Conservation (phyloP, 2,329 filamentous ascomycete genomes). For the Hymenotorrendiella dingleyae region DNA sequence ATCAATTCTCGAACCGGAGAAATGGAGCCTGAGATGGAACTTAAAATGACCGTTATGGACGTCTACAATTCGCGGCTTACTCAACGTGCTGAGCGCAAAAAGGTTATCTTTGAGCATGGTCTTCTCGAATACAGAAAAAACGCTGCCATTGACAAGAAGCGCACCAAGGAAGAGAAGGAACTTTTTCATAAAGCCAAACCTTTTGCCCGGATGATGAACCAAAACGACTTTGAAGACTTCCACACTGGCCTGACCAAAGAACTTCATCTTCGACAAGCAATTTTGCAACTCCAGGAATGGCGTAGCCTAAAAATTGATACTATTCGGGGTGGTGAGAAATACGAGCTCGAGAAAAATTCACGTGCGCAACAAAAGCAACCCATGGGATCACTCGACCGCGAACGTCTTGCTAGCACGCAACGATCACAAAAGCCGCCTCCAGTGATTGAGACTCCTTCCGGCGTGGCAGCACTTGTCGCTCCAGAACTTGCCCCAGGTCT, state of each 20-base stretch:
- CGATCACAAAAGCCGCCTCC: conserved; percentile 60
- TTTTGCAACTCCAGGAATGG: conserved; percentile 91
- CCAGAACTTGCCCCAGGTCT: conserved; percentile 65
- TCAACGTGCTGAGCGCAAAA: conserved; percentile 87
- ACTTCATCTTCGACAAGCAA: conserved; percentile 83
- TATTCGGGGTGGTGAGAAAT: conserved; percentile 81
- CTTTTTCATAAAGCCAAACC: conserved; percentile 90
- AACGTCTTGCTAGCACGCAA: conserved; percentile 64
- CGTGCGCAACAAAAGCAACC: conserved; percentile 65
- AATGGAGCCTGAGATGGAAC: conserved; percentile 89
- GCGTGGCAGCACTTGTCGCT: conserved; percentile 69
- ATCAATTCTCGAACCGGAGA: conserved; percentile 78
- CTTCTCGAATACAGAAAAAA: conserved; percentile 93
- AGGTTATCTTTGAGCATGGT: conserved; percentile 92
- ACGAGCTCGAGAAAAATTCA: conserved; percentile 78
- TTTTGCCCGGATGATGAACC: conserved; percentile 95
- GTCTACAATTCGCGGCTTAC: conserved; percentile 94
- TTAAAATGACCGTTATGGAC: conserved; percentile 97
- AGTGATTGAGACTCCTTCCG: conserved; percentile 64
- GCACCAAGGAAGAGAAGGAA: conserved; percentile 91
- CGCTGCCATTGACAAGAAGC: conserved; percentile 82
- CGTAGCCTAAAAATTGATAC: conserved; percentile 77
- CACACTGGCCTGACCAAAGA: conserved; percentile 84
- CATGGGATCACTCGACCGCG: conserved; percentile 79
- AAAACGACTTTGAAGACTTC: conserved; percentile 80